Evolutionary conservation across 176 grass and related monocot genomes (phyloP), one percentile per base, ranked within the genome.

Genomic region (Rhipidocladum racemiflorum): DNA sequence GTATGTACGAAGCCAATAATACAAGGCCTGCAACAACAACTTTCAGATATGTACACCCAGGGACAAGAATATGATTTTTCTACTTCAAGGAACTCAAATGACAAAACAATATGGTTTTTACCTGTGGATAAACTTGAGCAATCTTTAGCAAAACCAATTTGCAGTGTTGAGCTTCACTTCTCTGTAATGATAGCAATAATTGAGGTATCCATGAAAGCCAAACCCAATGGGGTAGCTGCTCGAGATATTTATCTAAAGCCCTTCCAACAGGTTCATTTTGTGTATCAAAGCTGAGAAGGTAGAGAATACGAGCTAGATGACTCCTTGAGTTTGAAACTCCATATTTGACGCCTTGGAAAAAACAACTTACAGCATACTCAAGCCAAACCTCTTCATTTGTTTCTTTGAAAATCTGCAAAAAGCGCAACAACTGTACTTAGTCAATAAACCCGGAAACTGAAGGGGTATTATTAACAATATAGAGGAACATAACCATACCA

Each of bases 191-290:
- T 49, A 99, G 81, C 61, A 99, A 87, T 29, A 99, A 79, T 66
- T 99, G 96, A 76, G 96, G 96, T 88, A 99, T 99, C 96, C 96
- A 99, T 73, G 96, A 95, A 80, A 99, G 92, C 96, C 96, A 99
- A 84, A 99, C 93, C 96, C 96, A 95, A 76, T 99, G 89, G 65
- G 96, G 96, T 14, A 99, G 78, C 74, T 99, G 96, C 68, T 95
- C 96, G 23, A 99, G 93, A 93, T 95, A 99, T 86, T 99, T 99
- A 85, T 85, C 92, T 57, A 99, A 92, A 81, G 93, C 87, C 57
- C 76, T 93, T 70, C 96, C 96, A 4, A 95, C 96, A 13, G 92
- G 91, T 87, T 99, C 89, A 70, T 95, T 99, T 84, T 82, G 83
- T 17, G 92, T 93, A 88, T 99, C 96, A 81, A 99, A 99, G 80